Base-by-base conservation (phyloP, 2,329 filamentous ascomycete species). In the Fusarium sarcochroum region DNA sequence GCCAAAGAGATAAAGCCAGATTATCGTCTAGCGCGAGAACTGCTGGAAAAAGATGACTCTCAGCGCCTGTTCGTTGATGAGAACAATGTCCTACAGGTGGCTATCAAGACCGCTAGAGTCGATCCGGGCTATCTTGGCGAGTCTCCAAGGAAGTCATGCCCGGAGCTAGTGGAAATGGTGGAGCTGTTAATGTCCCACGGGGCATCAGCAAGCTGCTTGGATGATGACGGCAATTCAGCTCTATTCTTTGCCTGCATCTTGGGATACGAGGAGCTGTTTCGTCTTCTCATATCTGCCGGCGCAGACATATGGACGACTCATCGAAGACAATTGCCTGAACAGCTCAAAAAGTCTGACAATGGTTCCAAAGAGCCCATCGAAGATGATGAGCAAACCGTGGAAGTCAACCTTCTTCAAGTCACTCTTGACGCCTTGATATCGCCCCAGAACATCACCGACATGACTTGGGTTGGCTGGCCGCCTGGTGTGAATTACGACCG, bases 401-500 rank as follows among this genome's bases (percentile, higher is more conserved):
- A 11, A 0, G 27, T 18, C 0, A 67, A 53, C 10, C 63, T 67
- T 7, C 52, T 67, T 5, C 58, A 68, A 4, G 9, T 53, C 3
- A 53, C 58, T 0, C 45, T 67, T 1, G 63, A 67, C n/a, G 63
- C 63, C 3, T 3, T 67, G 1, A 58, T 67, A 18, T 67, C 63
- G 0, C 58, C 63, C 1, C 63, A 68, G 13, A 7, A 18, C 5
- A 25, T 64, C 3, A 30, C 49, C 9, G 25, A 68, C 3, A 53
- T 64, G 46, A 63, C 23, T 5, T 64, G 51, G 63, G 37, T 59
- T 6, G 50, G 57, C 6, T 64, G 58, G 50, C 63, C 63, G 1
- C 63, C 63, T 0, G 58, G 63, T 1, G 46, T 63, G 1, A 27
- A 49, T 9, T 63, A 34, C 8, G 58, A 52, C 5, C 7, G 13